Conservation (phyloP, 345 rosid genomes). For the Microthlaspi erraticum region DNA sequence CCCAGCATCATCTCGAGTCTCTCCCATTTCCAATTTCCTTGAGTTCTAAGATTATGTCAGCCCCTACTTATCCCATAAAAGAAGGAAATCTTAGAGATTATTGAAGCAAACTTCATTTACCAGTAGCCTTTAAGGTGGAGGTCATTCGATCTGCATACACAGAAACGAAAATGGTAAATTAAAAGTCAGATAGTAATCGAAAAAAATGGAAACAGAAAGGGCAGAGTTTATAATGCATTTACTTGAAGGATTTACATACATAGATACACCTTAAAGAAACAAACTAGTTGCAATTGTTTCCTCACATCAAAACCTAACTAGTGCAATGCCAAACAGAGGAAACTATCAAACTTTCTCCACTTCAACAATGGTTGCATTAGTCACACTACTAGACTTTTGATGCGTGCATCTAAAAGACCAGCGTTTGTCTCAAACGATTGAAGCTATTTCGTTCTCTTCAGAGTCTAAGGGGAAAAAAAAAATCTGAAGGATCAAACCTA, state of each 20-base stretch:
- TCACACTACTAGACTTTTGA: neutral
- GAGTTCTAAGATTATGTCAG: slow-evolving; percentile 69
- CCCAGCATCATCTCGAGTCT: slow-evolving; percentile 71
- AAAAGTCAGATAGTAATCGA: neutral
- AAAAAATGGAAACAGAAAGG: slow-evolving; percentile 19
- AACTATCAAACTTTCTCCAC: neutral
- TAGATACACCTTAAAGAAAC: neutral
- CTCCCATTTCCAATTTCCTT: slow-evolving; percentile 75
- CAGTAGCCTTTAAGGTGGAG: slow-evolving; percentile 50
- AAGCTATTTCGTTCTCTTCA: slow-evolving; percentile 8
- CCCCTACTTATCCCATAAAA: slow-evolving; percentile 58
- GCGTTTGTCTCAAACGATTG: neutral
- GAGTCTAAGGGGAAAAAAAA: neutral
- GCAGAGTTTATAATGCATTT: neutral
- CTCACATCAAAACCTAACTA: slow-evolving; percentile 6
- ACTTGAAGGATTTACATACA: neutral
- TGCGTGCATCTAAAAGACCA: slow-evolving; percentile 1
- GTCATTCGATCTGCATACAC: slow-evolving; percentile 57
- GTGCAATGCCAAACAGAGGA: slow-evolving; percentile 14
- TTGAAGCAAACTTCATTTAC: slow-evolving; percentile 32
- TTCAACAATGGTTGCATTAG: neutral
- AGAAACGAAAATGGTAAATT: slow-evolving; percentile 25
- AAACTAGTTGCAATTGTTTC: slow-evolving; percentile 1
- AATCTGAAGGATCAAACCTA: slow-evolving; percentile 44
- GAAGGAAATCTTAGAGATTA: slow-evolving; percentile 42